Evolutionary conservation across 805 yeast genomes (phyloP), one percentile per base, ranked within the genome.

Genomic region (Nakazawaea sp.): DNA sequence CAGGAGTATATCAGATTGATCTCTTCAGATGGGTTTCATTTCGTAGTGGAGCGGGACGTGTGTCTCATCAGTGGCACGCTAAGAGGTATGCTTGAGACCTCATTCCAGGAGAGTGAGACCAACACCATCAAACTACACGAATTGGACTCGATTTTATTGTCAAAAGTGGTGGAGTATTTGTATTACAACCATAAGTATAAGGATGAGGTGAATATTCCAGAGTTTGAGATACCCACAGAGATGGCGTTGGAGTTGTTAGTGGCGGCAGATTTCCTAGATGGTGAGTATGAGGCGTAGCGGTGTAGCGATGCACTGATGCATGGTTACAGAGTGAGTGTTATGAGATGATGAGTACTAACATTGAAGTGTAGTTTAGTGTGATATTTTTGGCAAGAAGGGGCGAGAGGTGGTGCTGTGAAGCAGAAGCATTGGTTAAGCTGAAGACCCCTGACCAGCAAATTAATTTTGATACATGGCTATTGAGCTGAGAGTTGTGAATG

Each of bases 201-300:
- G 44, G 76, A 73, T 34, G 71, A 67, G 0, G 75, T 72, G 4
- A 79, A 74, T 34, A 74, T 83, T 5, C 95, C 96, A 0, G 92
- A 84, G 38, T 92, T 92, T 58, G 82, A 83, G 26, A 76, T 92
- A 2, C 96, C 97, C 1, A 89, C 97, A 0, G 97, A 87, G 47
- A 72, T 90, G 75, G 96, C 97, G 0, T 63, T 90, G 43, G 97
- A 92, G 53, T 62, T 90, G 46, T 59, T 92, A 31, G 90, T 92
- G 26, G 96, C 95, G 18, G 96, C 97, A 2, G 98, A 92, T 54
- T 90, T 75, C 54, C 61, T 87, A 48, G 90, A 85, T 48, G 79
- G 38, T 39, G 21, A 30, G 42, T 28, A 21, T 21, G n/a, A n/a
- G n/a, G n/a, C n/a, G n/a, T n/a, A n/a, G n/a, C n/a, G n/a, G n/a